Evolutionary conservation across 768 basidiomycete genomes (phyloP).

Genomic region (Psilocybe cyanescens): DNA sequence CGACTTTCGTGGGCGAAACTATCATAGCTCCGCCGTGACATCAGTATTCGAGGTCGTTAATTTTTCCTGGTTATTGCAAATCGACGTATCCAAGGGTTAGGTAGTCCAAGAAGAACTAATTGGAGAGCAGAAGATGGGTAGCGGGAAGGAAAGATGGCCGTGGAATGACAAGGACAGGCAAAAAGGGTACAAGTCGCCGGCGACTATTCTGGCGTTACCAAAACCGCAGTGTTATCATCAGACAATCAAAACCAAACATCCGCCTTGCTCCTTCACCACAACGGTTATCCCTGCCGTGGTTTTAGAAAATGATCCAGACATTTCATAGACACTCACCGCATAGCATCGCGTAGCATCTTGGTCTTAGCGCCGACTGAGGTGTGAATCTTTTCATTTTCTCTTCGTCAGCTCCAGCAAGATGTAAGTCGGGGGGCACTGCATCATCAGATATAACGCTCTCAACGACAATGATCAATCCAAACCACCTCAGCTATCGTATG

Average conservation of each 20-base stretch:
- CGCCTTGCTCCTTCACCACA: neutral
- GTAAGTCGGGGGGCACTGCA: no score
- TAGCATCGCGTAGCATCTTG: no score
- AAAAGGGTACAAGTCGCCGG: constrained; percentile 15
- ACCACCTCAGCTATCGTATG: neutral
- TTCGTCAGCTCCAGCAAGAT: no score
- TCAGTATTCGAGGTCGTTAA: constrained; percentile 21
- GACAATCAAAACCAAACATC: constrained; percentile 23
- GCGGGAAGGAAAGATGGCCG: neutral
- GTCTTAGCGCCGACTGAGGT: no score
- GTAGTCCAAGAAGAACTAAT: neutral
- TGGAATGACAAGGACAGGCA: constrained; percentile 1
- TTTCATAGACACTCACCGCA: neutral
- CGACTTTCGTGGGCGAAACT: constrained; percentile 74
- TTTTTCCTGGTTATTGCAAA: neutral
- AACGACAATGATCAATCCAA: neutral
- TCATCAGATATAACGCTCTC: neutral
- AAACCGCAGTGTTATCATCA: constrained; percentile 12
- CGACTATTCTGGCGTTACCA: constrained; percentile 11
- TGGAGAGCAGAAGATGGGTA: neutral
- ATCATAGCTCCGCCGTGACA: constrained; percentile 81
- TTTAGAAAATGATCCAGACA: neutral
- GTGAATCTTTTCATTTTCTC: no score
- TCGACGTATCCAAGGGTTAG: neutral
- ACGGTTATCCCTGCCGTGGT: neutral